These are phyloP conservation scores for Herpetomonas tarakana DNA, from an alignment of 208 protist genomes.

Conservation along the genomic window DNA sequence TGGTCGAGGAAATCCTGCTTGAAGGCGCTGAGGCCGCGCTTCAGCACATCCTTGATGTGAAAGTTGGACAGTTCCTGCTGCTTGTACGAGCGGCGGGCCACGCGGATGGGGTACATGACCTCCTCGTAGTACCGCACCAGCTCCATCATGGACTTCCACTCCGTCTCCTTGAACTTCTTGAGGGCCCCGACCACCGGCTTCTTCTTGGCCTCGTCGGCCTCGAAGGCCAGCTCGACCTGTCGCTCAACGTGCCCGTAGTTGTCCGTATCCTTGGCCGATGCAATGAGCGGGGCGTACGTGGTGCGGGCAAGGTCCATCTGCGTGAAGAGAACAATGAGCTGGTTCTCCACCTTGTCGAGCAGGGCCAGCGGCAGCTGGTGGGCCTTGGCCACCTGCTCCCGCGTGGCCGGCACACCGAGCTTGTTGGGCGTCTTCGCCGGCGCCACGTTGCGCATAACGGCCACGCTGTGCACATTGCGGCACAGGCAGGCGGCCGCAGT, in stretches of 20 bases:
- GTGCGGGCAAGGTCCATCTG: conserved; percentile 67
- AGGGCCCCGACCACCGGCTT: conserved; percentile 45
- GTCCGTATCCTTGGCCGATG: conserved; percentile 37
- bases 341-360: conserved; percentile 49
- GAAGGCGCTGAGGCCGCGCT: conserved; percentile 81
- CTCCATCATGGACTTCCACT: conserved; percentile 52
- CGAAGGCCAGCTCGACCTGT: conserved; percentile 40
- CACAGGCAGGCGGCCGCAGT: not conserved
- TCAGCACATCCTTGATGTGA: conserved; percentile 89
- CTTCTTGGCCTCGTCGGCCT: conserved; percentile 18
- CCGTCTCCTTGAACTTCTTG: conserved; percentile 60
- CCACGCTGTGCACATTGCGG: conserved; percentile 47
- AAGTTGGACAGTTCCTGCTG: conserved; percentile 64
- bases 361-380: conserved; percentile 46
- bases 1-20: conserved; percentile 87
- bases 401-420: conserved; percentile 39
- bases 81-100: conserved; percentile 50
- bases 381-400: conserved; percentile 46
- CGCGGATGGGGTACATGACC: conserved; percentile 71
- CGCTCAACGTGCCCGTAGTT: conserved; percentile 63
- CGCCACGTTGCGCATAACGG: conserved; percentile 45
- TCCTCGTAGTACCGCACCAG: conserved; percentile 82
- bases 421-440: conserved; percentile 32
- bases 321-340: conserved; percentile 50
- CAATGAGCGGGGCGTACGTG: conserved; percentile 58